These are phyloP conservation scores for Triticum monococcum DNA, from an alignment of 176 grass and related monocot genomes.

Conservation along the genomic window DNA sequence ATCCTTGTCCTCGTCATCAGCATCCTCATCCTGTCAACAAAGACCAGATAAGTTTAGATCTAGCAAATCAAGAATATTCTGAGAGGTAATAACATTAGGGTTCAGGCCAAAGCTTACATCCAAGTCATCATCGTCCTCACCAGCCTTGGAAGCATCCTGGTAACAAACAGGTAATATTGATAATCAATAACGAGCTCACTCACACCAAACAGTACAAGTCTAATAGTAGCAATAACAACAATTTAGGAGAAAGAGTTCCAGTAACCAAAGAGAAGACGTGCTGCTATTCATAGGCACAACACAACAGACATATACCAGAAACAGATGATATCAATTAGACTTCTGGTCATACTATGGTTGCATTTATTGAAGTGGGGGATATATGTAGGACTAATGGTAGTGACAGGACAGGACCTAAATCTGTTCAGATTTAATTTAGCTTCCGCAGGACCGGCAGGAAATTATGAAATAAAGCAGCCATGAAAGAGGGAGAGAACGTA, in stretches of 20 bases:
- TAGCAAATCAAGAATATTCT: background rate
- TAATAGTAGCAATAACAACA: background rate
- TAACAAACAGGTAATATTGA: background rate
- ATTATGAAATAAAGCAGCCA: background rate
- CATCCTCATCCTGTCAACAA: conserved; percentile 45
- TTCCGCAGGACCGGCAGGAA: background rate
- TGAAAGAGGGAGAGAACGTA: background rate
- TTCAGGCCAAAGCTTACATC: conserved; percentile 24
- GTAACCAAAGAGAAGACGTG: background rate
- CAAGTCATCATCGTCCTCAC: conserved; percentile 43
- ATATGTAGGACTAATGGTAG: no score
- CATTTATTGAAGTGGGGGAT: no score
- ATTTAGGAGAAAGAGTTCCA: background rate
- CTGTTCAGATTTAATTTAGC: background rate
- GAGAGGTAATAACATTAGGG: background rate
- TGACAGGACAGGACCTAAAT: no score
- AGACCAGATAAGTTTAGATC: background rate
- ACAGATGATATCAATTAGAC: background rate
- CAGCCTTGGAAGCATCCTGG: conserved; percentile 47
- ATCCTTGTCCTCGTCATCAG: conserved; percentile 49
- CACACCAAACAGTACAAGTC: background rate
- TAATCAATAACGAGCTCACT: background rate
- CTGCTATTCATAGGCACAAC: background rate
- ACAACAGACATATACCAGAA: background rate
- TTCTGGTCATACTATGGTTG: no score